phyloP scores from a whole-genome alignment of 1,284 basidiomycete species.

The Cryptococcus deneoformans region DNA sequence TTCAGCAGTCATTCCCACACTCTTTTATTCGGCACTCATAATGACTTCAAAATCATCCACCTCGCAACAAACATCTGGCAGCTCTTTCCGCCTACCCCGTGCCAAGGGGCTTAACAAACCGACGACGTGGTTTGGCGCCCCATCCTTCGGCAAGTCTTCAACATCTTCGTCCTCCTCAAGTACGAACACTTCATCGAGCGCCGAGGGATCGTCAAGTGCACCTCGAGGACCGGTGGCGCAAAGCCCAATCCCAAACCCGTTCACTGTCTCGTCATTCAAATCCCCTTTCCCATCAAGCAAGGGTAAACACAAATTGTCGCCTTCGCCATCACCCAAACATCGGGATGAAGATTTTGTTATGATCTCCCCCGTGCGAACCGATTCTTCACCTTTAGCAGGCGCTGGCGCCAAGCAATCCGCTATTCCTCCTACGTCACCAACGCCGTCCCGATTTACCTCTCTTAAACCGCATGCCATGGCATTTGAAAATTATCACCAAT shows the following conservation, averaged over 20 bases:
- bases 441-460: constrained; percentile 12
- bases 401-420: not conserved
- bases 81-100: constrained; percentile 15
- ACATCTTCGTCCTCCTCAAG: constrained; percentile 12
- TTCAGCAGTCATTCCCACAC: too few relatives aligned
- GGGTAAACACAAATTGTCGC: constrained; percentile 45
- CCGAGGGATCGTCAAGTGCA: not conserved
- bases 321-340: constrained; percentile 32
- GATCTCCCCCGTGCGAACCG: constrained; percentile 37
- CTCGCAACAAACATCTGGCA: constrained; percentile 4
- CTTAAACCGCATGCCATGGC: constrained; percentile 8
- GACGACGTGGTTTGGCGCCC: constrained; percentile 22
- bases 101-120: constrained; percentile 24
- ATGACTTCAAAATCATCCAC: constrained; percentile 3
- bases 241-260: constrained; percentile 18
- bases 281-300: constrained; percentile 30
- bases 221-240: not conserved
- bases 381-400: not conserved
- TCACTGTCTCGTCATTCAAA: constrained; percentile 19
- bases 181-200: constrained; percentile 3
- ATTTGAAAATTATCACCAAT: constrained; percentile 7
- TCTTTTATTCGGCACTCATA: not conserved
- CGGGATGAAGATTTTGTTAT: constrained; percentile 47
- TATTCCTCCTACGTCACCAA: constrained; percentile 1
- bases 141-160: constrained; percentile 16